Conservation (phyloP, 2,329 filamentous ascomycete species). For the Phymatotrichopsis omnivora region DNA sequence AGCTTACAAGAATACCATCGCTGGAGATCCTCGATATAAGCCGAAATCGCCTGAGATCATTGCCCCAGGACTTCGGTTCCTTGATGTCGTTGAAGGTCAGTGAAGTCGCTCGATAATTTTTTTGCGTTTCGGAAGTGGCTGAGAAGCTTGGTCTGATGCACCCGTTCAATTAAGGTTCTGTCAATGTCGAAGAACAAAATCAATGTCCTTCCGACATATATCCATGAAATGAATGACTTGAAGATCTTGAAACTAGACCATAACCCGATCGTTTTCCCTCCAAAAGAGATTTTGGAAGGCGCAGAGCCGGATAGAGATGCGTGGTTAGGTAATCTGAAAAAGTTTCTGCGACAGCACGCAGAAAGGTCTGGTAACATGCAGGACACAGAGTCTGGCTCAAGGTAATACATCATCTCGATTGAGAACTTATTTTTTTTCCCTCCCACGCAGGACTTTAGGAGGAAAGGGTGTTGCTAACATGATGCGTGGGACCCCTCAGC, state of each 20-base stretch:
- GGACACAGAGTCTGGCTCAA: slow-evolving; percentile 28
- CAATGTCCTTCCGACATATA: slow-evolving; percentile 29
- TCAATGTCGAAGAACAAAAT: slow-evolving; percentile 32
- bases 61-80: slow-evolving; percentile 28
- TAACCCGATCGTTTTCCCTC: slow-evolving; percentile 29
- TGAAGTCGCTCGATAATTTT: not conserved
- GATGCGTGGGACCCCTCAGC: slow-evolving; percentile 8
- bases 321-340: slow-evolving; percentile 29
- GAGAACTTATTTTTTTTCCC: no score
- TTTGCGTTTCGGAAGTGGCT: not conserved
- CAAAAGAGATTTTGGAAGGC: slow-evolving; percentile 27
- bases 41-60: slow-evolving; percentile 29
- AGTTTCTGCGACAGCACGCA: slow-evolving; percentile 25
- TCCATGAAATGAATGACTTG: slow-evolving; percentile 31
- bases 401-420: slow-evolving; percentile 23
- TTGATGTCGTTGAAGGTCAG: slow-evolving; percentile 29
- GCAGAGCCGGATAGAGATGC: slow-evolving; percentile 27
- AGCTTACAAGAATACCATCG: slow-evolving; percentile 30
- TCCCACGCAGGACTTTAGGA: no score
- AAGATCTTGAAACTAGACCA: slow-evolving; percentile 32
- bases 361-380: slow-evolving; percentile 21
- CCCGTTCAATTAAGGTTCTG: slow-evolving; percentile 23
- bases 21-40: slow-evolving; percentile 32
- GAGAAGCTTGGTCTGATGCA: slow-evolving; percentile 7
- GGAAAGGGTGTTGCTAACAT: slow-evolving; percentile 2